A percentile compares a stretch with the other conserved stretches of the same genome.
Conservation (phyloP, 495 filamentous ascomycete genomes). For the Tuber microsphaerosporum region DNA sequence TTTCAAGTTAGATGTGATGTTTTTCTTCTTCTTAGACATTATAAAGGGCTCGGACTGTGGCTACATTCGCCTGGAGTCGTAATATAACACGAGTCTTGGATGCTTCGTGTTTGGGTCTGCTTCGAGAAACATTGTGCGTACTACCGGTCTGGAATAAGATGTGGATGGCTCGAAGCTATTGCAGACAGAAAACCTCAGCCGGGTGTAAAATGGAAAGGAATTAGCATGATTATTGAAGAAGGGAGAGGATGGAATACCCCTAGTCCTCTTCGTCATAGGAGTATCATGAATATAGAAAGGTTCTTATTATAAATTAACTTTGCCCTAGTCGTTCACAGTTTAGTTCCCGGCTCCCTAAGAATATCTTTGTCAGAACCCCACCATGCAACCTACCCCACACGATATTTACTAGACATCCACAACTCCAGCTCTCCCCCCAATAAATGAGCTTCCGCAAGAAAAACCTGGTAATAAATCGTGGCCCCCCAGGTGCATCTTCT, state of each 20-base stretch:
- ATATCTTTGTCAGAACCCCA: background rate
- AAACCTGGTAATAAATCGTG: slow-evolving; percentile 59
- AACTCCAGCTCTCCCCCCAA: background rate
- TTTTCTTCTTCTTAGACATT: background rate
- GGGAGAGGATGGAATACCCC: background rate
- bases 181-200: too few species aligned
- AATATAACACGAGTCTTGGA: background rate
- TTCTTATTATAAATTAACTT: background rate
- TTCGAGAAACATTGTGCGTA: background rate
- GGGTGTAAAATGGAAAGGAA: too few species aligned
- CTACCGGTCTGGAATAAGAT: too few species aligned
- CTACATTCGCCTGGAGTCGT: background rate
- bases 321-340: background rate
- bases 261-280: background rate
- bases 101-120: background rate
- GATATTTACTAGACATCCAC: background rate
- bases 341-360: background rate
- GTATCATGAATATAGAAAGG: background rate
- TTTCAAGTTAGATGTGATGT: background rate
- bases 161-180: too few species aligned
- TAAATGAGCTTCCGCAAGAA: slow-evolving; percentile 85
- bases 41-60: background rate
- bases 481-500: slow-evolving; percentile 41
- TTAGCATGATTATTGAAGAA: background rate
- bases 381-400: background rate